Evolutionary conservation across 139 green algal species (phyloP), one percentile per base, ranked within the genome.

Genomic region (Tetraselmis striata): DNA sequence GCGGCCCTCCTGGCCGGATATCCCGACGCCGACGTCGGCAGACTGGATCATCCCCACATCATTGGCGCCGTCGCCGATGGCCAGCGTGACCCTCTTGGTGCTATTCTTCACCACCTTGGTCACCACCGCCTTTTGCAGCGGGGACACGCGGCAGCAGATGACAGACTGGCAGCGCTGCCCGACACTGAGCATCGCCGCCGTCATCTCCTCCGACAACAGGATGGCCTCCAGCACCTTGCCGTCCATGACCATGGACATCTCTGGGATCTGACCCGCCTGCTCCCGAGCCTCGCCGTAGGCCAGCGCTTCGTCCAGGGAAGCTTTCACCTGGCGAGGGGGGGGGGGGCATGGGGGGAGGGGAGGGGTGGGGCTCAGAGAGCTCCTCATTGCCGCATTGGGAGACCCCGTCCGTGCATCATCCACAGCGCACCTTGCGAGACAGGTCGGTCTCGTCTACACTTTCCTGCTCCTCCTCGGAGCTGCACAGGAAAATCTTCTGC

Each of bases 121-220:
- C 1, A 95, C 88, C 84, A 87, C 83, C 27, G 91, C 92, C 89
- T 96, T 95, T 84, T 96, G 92, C 79, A 88, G 83, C 24, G 88
- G 88, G 24, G 89, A 93, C 85, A 94, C 90, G n/a, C 93, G 90
- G 86, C 92, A 96, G 85, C 91, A 95, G 76, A 96, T 79, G 28
- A 95, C 92, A 18, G 93, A 84, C 67, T 83, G 77, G 77, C 90
- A 95, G 59, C 78, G 59, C 29, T 87, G 67, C 22, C 86, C 90
- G 32, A 95, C 84, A 18, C 18, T 18, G 11, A 67, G 18, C 45
- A 67, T 67, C 45, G 18, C 5, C 45, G 5, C 11, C 45, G 5
- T 28, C 27, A 77, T 77, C 31, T 79, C 23, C 75, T 86, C 85
- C 18, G 29, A 30, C 1, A 28, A 74, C 29, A 88, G 77, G 1